Conservation (phyloP, 352 stramenopile species). For the Globisporangium spinosum region DNA sequence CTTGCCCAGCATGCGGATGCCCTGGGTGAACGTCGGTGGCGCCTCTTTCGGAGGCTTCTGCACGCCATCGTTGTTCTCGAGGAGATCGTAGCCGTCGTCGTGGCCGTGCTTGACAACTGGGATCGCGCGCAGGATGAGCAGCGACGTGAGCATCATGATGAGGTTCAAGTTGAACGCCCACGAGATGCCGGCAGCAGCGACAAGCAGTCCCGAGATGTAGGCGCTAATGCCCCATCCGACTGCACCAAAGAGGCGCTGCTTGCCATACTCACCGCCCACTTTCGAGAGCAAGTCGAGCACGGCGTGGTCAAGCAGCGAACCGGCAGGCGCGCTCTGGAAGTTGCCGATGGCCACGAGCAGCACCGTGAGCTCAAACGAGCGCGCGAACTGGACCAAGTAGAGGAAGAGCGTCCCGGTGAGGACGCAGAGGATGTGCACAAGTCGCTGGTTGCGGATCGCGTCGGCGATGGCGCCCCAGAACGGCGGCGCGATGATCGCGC, state of each 20-base stretch:
- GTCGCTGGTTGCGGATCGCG: conserved; percentile 54
- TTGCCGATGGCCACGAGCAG: conserved; percentile 55
- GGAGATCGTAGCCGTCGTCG: conserved; percentile 18
- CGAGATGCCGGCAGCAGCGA: conserved; percentile 51
- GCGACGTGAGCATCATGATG: conserved; percentile 40
- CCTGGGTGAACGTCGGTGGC: conserved; percentile 44
- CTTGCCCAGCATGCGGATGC: conserved; percentile 32
- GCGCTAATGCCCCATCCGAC: conserved; percentile 61
- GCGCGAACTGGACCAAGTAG: conserved; percentile 52
- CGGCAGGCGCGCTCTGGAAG: conserved; percentile 55
- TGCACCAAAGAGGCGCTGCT: conserved; percentile 76
- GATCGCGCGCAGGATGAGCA: conserved; percentile 64
- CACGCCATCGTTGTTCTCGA: conserved; percentile 20
- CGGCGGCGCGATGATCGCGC: conserved; percentile 60
- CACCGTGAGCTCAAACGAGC: conserved; percentile 47
- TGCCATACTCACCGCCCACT: conserved; percentile 76
- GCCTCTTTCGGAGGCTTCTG: conserved; percentile 7
- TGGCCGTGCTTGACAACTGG: conserved; percentile 40
- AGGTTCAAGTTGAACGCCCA: conserved; percentile 80
- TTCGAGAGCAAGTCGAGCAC: conserved; percentile 62
- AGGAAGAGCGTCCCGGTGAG: conserved; percentile 53
- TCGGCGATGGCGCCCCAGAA: conserved; percentile 75
- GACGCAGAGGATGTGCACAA: conserved; percentile 62
- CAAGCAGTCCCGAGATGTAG: conserved; percentile 68
- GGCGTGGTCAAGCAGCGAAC: conserved; percentile 68